Evolutionary conservation across 1,284 basidiomycete genomes (phyloP).

Genomic region (Cryptococcus floricola): DNA sequence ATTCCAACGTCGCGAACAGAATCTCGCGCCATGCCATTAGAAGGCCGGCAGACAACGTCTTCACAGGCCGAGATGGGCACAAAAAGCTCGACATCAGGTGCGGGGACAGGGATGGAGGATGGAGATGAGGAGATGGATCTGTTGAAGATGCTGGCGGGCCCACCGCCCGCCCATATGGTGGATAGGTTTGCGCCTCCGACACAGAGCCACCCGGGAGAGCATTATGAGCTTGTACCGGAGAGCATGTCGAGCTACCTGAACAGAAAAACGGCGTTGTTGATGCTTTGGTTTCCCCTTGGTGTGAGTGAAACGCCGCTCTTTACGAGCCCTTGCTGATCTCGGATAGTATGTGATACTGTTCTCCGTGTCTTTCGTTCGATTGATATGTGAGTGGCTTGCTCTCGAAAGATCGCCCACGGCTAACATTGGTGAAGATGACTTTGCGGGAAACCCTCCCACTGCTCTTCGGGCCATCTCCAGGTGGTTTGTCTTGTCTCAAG

Average conservation of each 20-base stretch:
- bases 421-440: constrained; percentile 30
- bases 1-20: neutral
- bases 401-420: neutral
- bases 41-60: neutral
- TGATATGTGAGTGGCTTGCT: constrained; percentile 36
- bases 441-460: constrained; percentile 34
- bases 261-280: constrained; percentile 48
- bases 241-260: constrained; percentile 49
- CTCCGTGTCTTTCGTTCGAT: constrained; percentile 46
- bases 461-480: constrained; percentile 44
- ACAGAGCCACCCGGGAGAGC: constrained; percentile 15
- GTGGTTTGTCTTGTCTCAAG: constrained; percentile 50
- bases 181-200: constrained; percentile 21
- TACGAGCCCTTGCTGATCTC: neutral
- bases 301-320: constrained; percentile 25
- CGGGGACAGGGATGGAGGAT: constrained; percentile 12
- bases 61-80: neutral
- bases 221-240: constrained; percentile 43
- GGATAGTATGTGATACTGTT: constrained; percentile 45
- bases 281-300: constrained; percentile 49
- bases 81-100: neutral
- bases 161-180: constrained; percentile 15
- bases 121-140: constrained; percentile 42
- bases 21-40: neutral
- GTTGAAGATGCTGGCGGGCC: constrained; percentile 30